These are phyloP conservation scores for Ceratopteris richardii DNA, from an alignment of 75 land plant species.

Conservation along the genomic window DNA sequence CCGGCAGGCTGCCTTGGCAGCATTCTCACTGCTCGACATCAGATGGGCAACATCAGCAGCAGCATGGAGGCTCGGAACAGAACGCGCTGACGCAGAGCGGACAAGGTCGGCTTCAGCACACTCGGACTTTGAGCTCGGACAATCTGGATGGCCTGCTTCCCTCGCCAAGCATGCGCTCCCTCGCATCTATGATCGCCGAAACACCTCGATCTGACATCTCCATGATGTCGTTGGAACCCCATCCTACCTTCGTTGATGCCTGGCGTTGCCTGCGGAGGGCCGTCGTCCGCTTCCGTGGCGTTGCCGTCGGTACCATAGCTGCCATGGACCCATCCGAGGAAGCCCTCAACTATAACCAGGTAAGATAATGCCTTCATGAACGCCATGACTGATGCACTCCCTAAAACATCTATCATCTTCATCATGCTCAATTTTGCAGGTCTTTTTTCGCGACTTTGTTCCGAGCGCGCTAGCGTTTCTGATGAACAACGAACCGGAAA, in stretches of 20 bases:
- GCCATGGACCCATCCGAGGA: constrained; percentile 57
- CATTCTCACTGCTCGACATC: too few species aligned
- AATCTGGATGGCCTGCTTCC: too few species aligned
- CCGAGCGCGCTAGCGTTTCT: constrained; percentile 58
- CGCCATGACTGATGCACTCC: not conserved
- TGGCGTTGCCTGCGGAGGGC: constrained; percentile 60
- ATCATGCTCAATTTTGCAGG: constrained; percentile 18
- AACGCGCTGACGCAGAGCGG: too few species aligned
- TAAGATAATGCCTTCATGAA: constrained; percentile 10
- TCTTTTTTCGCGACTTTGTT: constrained; percentile 63
- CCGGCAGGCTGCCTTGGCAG: too few species aligned
- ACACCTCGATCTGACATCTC: constrained; percentile 8
- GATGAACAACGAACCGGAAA: constrained; percentile 53
- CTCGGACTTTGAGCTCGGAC: too few species aligned
- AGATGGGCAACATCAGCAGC: too few species aligned
- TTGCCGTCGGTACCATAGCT: constrained; percentile 75
- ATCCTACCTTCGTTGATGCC: constrained; percentile 48
- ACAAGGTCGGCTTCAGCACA: too few species aligned
- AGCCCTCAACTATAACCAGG: constrained; percentile 74
- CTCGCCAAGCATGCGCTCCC: constrained; percentile 2
- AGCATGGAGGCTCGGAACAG: too few species aligned
- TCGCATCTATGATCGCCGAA: constrained; percentile 8
- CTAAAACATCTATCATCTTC: too few species aligned
- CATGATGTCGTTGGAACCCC: constrained; percentile 29
- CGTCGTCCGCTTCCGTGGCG: constrained; percentile 53